Evolutionary conservation across 352 stramenopile genomes (phyloP), one percentile per base, ranked within the genome.

Genomic region (Phytophthora citrophthora): DNA sequence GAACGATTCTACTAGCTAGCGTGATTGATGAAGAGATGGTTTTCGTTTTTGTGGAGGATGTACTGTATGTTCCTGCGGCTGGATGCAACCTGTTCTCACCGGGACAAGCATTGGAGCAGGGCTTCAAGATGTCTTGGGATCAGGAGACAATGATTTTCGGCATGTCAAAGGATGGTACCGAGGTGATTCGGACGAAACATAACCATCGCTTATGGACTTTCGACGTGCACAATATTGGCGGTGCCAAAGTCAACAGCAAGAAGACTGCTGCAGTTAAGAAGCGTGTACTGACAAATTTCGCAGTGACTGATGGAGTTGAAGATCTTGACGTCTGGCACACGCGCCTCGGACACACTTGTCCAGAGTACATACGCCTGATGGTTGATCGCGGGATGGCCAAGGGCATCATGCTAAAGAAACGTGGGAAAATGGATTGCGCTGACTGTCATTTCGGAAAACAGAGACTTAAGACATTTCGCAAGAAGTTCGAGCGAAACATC

Each of bases 21-120:
- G 47, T 56, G 41, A 43, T 47, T 16, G 54, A 70, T 32, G 54
- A 64, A 20, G 8, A 70, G 45, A 64, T 64, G 47, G 24, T 70
- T 9, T 20, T 39, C 5, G 26, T 64, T 12, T 41, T 57, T 4
- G 1, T 60, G 1, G 54, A 70, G 12, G 61, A 52, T 24, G 26
- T 64, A 1, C 16, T 61, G 9, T 64, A 55, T 15, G 61, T 68
- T 3, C 46, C 47, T 12, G 16, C 24, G 6, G 54, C 54, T 18
- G 61, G 53, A 2, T 60, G 53, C 24, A 70, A 64, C 18, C 18
- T 70, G 5, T 55, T 70, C 15, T 64, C 53, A 2, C 53, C 54
- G 24, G 39, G 61, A 29, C 41, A 45, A 43, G 39, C 61, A 40
- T 18, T 51, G 13, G 29, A 54, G 8, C 60, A 61, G 23, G 43